Percentiles rank a stretch among this genome's conserved stretches.
phyloP scores from a whole-genome alignment of 805 yeast genomes.

The Candida tallmaniae region DNA sequence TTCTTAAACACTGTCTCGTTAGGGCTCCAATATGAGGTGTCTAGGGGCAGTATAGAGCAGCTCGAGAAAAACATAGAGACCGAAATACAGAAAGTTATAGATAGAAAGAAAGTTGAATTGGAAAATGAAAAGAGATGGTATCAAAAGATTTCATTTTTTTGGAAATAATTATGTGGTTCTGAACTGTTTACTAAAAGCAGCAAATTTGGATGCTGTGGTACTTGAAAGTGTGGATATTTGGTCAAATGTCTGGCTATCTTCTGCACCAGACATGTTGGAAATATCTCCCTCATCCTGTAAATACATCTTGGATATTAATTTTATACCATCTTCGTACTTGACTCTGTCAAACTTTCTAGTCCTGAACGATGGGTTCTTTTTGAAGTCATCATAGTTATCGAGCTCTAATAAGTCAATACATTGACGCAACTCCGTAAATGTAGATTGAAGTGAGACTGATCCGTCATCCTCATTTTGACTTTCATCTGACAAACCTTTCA shows the following conservation, averaged over 20 bases:
- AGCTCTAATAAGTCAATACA: slow-evolving; percentile 65
- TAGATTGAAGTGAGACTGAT: slow-evolving; percentile 57
- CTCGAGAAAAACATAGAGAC: slow-evolving; percentile 18
- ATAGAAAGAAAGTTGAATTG: slow-evolving; percentile 19
- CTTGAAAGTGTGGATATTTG: slow-evolving; percentile 20
- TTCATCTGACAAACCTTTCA: slow-evolving; percentile 31
- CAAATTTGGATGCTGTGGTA: slow-evolving; percentile 27
- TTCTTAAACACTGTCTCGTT: slow-evolving; percentile 30
- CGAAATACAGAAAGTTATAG: slow-evolving; percentile 25
- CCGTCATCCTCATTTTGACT: slow-evolving; percentile 19
- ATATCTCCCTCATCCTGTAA: slow-evolving; percentile 15
- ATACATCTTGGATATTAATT: slow-evolving; percentile 52
- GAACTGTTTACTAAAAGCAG: slow-evolving; percentile 24
- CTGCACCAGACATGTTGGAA: slow-evolving; percentile 5
- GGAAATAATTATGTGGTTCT: slow-evolving; percentile 6
- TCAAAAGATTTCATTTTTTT: slow-evolving; percentile 3
- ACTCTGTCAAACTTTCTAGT: slow-evolving; percentile 65
- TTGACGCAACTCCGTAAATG: slow-evolving; percentile 77
- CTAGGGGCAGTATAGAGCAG: slow-evolving; percentile 13
- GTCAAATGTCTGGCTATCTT: slow-evolving; percentile 14
- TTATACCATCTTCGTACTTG: slow-evolving; percentile 65
- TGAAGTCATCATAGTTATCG: slow-evolving; percentile 62
- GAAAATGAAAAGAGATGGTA: slow-evolving; percentile 13
- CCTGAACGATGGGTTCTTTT: slow-evolving; percentile 41
- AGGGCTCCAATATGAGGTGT: slow-evolving; percentile 25